A percentile compares a stretch with the other conserved stretches of the same genome.
phyloP scores from a whole-genome alignment of 768 basidiomycete genomes.

The Suillus subluteus region DNA sequence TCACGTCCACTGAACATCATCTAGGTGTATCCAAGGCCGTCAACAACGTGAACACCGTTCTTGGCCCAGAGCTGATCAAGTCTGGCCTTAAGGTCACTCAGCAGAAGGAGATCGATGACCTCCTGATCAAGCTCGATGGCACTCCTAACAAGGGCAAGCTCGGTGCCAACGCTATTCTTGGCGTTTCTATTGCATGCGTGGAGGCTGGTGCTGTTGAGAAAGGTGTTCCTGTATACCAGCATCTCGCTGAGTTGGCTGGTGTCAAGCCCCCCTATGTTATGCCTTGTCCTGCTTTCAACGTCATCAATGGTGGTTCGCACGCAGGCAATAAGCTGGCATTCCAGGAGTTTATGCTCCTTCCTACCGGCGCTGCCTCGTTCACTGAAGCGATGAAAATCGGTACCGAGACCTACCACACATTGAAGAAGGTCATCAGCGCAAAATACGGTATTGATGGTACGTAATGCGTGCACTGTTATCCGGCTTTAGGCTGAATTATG shows the following conservation, averaged over 20 bases:
- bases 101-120: conserved; percentile 96
- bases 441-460: conserved; percentile 99
- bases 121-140: conserved; percentile 97
- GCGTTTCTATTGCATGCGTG: conserved; percentile 94
- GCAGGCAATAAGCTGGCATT: conserved; percentile 99
- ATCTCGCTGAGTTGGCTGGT: conserved; percentile 95
- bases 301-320: conserved; percentile 99
- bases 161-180: conserved; percentile 98
- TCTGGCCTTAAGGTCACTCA: conserved; percentile 81
- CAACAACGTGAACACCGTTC: conserved; percentile 87
- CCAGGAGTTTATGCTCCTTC: conserved; percentile 99
- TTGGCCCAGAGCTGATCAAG: conserved; percentile 88
- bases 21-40: conserved; percentile 94
- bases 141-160: conserved; percentile 99
- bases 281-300: conserved; percentile 94
- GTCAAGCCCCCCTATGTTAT: conserved; percentile 93
- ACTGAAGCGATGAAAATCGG: conserved; percentile 99
- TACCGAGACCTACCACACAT: conserved; percentile 95
- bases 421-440: conserved; percentile 98
- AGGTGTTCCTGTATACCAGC: conserved; percentile 93
- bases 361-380: conserved; percentile 90
- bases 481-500: conserved; percentile 12
- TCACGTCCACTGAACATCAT: conserved; percentile 1
- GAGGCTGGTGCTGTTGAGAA: conserved; percentile 95
- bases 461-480: conserved; percentile 26